Conservation (phyloP, 2,329 filamentous ascomycete species). For the Colletotrichum nymphaeae region DNA sequence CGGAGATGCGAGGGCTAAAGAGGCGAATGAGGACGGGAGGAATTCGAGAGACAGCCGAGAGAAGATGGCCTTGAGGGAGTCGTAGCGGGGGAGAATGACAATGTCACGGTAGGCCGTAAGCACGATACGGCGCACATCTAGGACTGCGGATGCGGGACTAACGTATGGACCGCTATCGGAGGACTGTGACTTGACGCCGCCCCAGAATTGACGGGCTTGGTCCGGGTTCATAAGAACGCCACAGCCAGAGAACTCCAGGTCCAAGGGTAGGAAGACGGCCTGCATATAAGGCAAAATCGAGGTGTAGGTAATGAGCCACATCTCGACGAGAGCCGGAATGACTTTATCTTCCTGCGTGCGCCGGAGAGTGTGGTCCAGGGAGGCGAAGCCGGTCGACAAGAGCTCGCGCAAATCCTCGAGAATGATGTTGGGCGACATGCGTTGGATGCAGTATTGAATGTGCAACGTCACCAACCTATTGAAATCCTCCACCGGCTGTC, state of each 20-base stretch:
- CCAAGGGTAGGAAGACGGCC: constrained; percentile 91
- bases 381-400: constrained; percentile 83
- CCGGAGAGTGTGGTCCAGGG: constrained; percentile 84
- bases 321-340: constrained; percentile 90
- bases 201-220: constrained; percentile 92
- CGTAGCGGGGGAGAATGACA: constrained; percentile 89
- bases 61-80: constrained; percentile 89
- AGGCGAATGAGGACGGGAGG: constrained; percentile 64
- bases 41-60: constrained; percentile 90
- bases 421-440: constrained; percentile 75
- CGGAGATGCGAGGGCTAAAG: constrained; percentile 65
- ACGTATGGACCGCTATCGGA: constrained; percentile 52
- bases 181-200: constrained; percentile 66
- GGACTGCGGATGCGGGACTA: constrained; percentile 63
- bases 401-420: constrained; percentile 83
- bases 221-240: constrained; percentile 82
- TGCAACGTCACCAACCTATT: constrained; percentile 84
- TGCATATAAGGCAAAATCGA: constrained; percentile 93
- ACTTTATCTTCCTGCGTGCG: constrained; percentile 85
- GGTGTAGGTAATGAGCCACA: constrained; percentile 95
- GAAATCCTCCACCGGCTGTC: constrained; percentile 85
- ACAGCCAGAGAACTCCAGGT: constrained; percentile 90
- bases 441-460: constrained; percentile 81
- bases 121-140: constrained; percentile 91
- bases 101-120: constrained; percentile 89